Evolutionary conservation across 805 yeast genomes (phyloP), one percentile per base, ranked within the genome.

Genomic region (Clavispora phyllophila): DNA sequence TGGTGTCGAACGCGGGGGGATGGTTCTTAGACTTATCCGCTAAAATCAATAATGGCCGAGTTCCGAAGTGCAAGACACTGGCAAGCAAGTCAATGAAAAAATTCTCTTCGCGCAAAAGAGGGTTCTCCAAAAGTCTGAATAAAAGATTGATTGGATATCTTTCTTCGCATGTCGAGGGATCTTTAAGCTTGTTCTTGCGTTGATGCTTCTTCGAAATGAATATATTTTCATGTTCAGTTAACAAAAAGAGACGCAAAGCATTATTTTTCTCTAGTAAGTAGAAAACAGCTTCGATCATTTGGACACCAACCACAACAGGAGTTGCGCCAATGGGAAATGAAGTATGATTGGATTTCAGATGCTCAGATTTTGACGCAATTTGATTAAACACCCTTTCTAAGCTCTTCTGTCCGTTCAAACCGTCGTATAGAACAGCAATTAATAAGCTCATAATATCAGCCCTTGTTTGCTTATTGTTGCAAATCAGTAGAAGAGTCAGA

Each of bases 391-490:
- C 73, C 48, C 68, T 74, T 50, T 84, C 89, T 35, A 87, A 62
- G 0, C 87, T 61, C 14, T 68, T 71, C 41, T 79, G 82, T 51
- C 78, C 83, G 2, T 57, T 54, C 5, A 83, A 66, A n/a, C 93
- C 95, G 47, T 89, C 96, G 44, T 82, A 83, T 27, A 90, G 64
- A 35, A 89, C 73, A 14, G 82, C 78, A 32, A 89, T 60, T 33
- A 89, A 56, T 43, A 84, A 64, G 34, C 84, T 80, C 57, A 89
- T 70, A 13, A 87, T 75, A 49, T 90, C 96, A 9, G 78, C 65
- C 41, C 96, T 67, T 5, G 86, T 84, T 49, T 84, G 95, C 59
- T 85, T 85, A 61, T 82, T 87, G 47, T 77, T 75, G 54, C 95
- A 85, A 37, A 89, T 56, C 47, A 76, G 79, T 18, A 77, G 78